Percentiles rank a stretch among this genome's conserved stretches.
Conservation (phyloP, 352 stramenopile species). For the Phytophthora chlamydospora region DNA sequence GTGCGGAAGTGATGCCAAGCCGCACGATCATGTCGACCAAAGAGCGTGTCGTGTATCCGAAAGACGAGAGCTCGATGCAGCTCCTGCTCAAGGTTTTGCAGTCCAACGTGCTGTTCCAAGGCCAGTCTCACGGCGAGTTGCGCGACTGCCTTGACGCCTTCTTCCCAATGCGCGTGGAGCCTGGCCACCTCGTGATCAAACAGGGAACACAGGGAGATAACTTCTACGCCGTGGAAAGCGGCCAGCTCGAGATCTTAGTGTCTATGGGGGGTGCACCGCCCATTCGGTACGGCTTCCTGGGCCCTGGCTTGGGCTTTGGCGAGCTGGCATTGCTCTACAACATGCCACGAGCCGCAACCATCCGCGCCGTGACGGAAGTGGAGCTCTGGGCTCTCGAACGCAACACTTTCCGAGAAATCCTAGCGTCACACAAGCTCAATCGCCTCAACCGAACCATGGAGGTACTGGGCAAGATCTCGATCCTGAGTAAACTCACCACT, state of each 20-base stretch:
- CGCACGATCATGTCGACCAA: slow-evolving; percentile 62
- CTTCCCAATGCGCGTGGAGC: slow-evolving; percentile 54
- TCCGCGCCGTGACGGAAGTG: slow-evolving; percentile 64
- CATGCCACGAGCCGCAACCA: slow-evolving; percentile 94
- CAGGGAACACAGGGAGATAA: slow-evolving; percentile 81
- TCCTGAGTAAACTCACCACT: slow-evolving; percentile 73
- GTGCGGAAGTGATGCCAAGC: slow-evolving; percentile 78
- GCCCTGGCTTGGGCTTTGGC: slow-evolving; percentile 89
- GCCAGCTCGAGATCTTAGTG: slow-evolving; percentile 77
- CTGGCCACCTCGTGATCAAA: slow-evolving; percentile 60
- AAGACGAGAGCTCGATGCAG: slow-evolving; percentile 59
- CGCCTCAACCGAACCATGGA: slow-evolving; percentile 65
- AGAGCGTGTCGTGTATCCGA: slow-evolving; percentile 66
- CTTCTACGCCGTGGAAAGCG: slow-evolving; percentile 73
- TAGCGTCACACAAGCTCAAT: slow-evolving; percentile 74
- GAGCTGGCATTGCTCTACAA: slow-evolving; percentile 98
- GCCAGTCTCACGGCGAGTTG: slow-evolving; percentile 58
- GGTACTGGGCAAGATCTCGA: slow-evolving; percentile 56
- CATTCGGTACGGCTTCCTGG: slow-evolving; percentile 75
- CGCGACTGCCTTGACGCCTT: slow-evolving; percentile 79
- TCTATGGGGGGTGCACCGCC: slow-evolving; percentile 50
- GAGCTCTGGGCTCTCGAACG: slow-evolving; percentile 78
- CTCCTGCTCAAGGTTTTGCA: slow-evolving; percentile 69
- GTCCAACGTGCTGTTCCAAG: slow-evolving; percentile 80
- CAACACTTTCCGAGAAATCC: slow-evolving; percentile 76